Evolutionary conservation across 208 protist species (phyloP).

Genomic region (Trypanosoma melophagium): DNA sequence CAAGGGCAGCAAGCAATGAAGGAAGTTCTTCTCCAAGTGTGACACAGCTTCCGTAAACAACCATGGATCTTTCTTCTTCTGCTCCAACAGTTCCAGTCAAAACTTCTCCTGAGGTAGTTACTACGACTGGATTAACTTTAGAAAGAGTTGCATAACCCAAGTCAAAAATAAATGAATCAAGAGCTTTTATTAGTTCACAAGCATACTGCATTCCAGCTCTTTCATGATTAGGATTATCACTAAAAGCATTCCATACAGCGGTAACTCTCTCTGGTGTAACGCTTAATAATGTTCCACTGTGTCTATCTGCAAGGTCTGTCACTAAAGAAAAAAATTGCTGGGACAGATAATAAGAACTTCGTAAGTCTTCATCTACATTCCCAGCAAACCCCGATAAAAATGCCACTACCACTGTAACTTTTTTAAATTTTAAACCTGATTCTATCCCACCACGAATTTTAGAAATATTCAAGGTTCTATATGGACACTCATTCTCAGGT

Average conservation of each 20-base stretch:
- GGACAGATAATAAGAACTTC: conserved; percentile 20
- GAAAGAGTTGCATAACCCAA: not conserved
- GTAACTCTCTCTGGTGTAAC: conserved; percentile 40
- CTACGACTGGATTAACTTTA: conserved; percentile 14
- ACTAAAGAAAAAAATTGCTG: conserved; percentile 38
- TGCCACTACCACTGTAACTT: conserved; percentile 18
- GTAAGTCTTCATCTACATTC: conserved; percentile 11
- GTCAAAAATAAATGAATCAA: conserved; percentile 14
- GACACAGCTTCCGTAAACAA: conserved; percentile 24
- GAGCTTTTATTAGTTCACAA: conserved; percentile 6
- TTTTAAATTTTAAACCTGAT: conserved; percentile 9
- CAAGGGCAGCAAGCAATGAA: conserved; percentile 3
- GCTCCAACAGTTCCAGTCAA: conserved; percentile 22
- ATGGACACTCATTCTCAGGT: conserved; percentile 5
- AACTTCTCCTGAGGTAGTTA: conserved; percentile 24
- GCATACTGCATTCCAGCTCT: conserved; percentile 20
- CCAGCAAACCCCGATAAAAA: conserved; percentile 15
- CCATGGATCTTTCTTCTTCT: conserved; percentile 15
- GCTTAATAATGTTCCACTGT: conserved; percentile 33
- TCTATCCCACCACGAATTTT: conserved; percentile 6
- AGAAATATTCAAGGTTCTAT: conserved; percentile 17
- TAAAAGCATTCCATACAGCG: conserved; percentile 44
- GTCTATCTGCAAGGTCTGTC: conserved; percentile 24
- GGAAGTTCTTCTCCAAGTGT: conserved; percentile 22
- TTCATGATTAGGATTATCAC: conserved; percentile 17